Base-by-base conservation (phyloP, 257 asterid species). In the Scutellaria barbata region DNA sequence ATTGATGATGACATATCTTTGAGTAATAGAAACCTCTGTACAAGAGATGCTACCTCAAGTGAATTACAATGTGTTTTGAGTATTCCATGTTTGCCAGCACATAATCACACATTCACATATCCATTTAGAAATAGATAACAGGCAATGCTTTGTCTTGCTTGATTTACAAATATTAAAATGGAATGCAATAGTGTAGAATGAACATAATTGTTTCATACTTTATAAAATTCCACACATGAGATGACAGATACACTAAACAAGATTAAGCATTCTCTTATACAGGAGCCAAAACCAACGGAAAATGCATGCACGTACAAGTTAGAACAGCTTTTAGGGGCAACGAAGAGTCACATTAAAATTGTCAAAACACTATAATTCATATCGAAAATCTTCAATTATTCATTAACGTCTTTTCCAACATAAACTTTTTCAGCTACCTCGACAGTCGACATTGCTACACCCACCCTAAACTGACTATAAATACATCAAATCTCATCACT, bases 381-480 rank as follows among this genome's bases (percentile, higher is more conserved):
- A 65, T 68, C 63, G 50, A 76, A 68, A 60, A 30, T 53, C 69
- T 57, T 39, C 35, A 41, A 16, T 20, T n/a, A 47, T 12, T 39
- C 6, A 6, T 11, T 51, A 66, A 40, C 17, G 6, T 59, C n/a
- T 13, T 41, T 52, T 63, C 40, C 66, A 59, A 51, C 76, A 81
- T 79, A 71, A 61, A 79, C 46, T 74, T 57, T 51, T 72, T 5
- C 73, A 77, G 83, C 86, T 11, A 67, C 84, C 74, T 69, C 69
- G 57, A 76, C 73, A 80, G 25, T 53, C 69, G 57, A 76, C 73
- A 80, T 17, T 47, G 74, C 77, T 1, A 20, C 58, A 16, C 33
- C 9, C 11, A 64, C 58, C 76, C 58, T 22, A 58, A 74, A 12
- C 39, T 40, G 66, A 5, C 76, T 75, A 83, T 79, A 83, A 75